Base-by-base conservation (phyloP, 768 basidiomycete species). In the Tulasnella calospora region DNA sequence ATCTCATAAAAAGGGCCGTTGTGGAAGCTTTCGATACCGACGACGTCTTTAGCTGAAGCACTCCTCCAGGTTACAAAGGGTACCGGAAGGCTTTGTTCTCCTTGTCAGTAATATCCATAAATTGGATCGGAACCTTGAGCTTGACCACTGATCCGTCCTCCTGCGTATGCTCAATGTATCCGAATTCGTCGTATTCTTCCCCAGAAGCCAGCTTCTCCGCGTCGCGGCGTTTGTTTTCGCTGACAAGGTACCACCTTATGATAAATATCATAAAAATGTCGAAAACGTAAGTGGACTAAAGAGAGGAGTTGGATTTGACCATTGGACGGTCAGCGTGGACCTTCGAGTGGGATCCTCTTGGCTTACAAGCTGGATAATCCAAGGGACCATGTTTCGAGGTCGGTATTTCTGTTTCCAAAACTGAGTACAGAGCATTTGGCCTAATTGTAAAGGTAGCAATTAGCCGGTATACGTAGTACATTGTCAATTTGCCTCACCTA, bases 171-270 rank as follows among this genome's bases (percentile, higher is more conserved):
- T 78, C 77, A 70, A 80, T 51, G 69, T 79, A 80, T 21, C 75
- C 77, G 35, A 35, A 74, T 46, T 80, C 79, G 44, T 57, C 70
- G 33, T 73, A 72, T 35, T 79, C 79, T 41, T 78, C 67, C 38
- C 38, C 71, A 27, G 46, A 36, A 21, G 38, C 73, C 33, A 40
- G 23, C 67, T 80, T 71, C 71, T 79, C 78, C 23, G 74, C 75
- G 55, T 80, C 80, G n/a, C 80, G 73, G 3, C 80, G 79, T 51
- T 55, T 79, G 79, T 80, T 80, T 71, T 80, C 80, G 4, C 79
- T 3, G 72, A 55, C 44, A 30, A 80, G 80, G 36, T 41, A 27
- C 46, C 36, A 44, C 38, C 80, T 73, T 67, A 80, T 44, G 61
- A 69, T 38, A 46, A 80, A 40, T 21, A 80, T 47, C 5, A 80